Evolutionary conservation across 371 early-diverging fungal species (phyloP).

Genomic region (Rhizomucor miehei): DNA sequence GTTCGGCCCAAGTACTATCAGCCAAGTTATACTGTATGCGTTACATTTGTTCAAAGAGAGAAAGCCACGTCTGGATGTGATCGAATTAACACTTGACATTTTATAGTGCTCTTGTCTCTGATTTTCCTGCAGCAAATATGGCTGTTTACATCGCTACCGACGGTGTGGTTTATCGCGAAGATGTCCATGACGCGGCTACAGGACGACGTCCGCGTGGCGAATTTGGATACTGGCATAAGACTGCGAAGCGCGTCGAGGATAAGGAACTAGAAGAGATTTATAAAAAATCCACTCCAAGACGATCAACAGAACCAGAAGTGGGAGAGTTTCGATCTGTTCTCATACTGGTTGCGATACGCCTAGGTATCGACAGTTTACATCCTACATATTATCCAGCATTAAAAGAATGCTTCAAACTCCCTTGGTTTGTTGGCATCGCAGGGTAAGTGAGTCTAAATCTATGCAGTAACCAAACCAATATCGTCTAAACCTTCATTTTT

Average conservation of each 20-base stretch:
- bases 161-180: slow-evolving; percentile 69
- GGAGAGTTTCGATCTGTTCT: slow-evolving; percentile 62
- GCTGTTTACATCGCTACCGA: slow-evolving; percentile 72
- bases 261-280: slow-evolving; percentile 36
- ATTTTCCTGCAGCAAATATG: slow-evolving; percentile 59
- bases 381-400: slow-evolving; percentile 77
- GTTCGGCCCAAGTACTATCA: slow-evolving; percentile 94
- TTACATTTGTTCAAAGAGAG: not conserved
- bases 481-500: not conserved
- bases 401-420: slow-evolving; percentile 73
- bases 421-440: slow-evolving; percentile 85
- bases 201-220: slow-evolving; percentile 40
- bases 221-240: slow-evolving; percentile 16
- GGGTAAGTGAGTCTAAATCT: slow-evolving; percentile 55
- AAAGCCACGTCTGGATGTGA: not conserved
- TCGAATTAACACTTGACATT: not conserved
- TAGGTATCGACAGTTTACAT: slow-evolving; percentile 87
- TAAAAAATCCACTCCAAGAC: slow-evolving; percentile 11
- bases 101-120: slow-evolving; percentile 65
- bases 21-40: slow-evolving; percentile 82
- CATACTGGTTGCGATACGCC: slow-evolving; percentile 82
- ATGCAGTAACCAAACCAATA: not conserved
- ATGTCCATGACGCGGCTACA: slow-evolving; percentile 41
- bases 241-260: slow-evolving; percentile 2
- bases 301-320: slow-evolving; percentile 14